Evolutionary conservation across 2,329 filamentous ascomycete species (phyloP), one percentile per base, ranked within the genome.

Genomic region (Stagonosporopsis rhizophila): DNA sequence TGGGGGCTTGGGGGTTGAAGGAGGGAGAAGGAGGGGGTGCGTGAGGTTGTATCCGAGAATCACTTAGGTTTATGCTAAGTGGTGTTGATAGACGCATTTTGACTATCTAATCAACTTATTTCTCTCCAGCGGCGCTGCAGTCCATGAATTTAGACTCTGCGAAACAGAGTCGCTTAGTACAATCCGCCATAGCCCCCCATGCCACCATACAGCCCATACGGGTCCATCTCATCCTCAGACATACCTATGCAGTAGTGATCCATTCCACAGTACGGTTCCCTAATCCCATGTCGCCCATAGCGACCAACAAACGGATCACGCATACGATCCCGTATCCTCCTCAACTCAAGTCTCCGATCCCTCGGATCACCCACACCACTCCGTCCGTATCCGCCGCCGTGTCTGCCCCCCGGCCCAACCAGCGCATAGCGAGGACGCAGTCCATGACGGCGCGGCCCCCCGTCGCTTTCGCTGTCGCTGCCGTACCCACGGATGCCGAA

Each of bases 1-100:
- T 80, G 0, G 80, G 82, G 67, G 80, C 76, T 7, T 88, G 52
- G 52, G 30, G 25, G 30, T 23, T 56, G 28, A 65, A 88, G 70
- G 32, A 67, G 27, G 55, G 20, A 38, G 55, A 19, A 38, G 15
- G 35, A 38, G 19, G 30, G 42, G 23, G 25, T 35, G 46, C 17
- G 42, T 40, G 25, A 40, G 14, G 11, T 30, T 9, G 11, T 30
- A 12, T 25, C 7, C 7, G 7, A 25, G 23, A 7, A 25, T 3
- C 6, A 30, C 5, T 30, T 30, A 9, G 12, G 17, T 8, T 2
- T 27, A 14, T 40, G 8, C 7, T 14, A 25, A 22, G 19, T 15
- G 17, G n/a, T 19, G 12, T 27, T 41, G 14, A 6, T 9, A 42
- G 11, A 17, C 3, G 3, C 12, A 32, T 32, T 15, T 7, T 15